These are phyloP conservation scores for Pueraria montana DNA, from an alignment of 306 rosid genomes.

Conservation along the genomic window DNA sequence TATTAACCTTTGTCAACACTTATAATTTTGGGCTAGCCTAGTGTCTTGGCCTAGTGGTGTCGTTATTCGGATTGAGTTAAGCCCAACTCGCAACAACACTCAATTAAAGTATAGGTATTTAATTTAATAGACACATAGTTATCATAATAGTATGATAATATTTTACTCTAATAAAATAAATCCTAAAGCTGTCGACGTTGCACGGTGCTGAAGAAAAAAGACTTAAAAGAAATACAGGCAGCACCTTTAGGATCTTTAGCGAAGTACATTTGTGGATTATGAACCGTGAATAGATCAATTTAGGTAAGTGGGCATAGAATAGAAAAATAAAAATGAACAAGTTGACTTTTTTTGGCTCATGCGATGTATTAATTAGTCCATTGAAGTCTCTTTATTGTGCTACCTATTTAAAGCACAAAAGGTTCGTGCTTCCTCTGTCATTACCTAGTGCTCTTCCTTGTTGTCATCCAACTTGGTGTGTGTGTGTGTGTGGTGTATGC, in stretches of 20 bases:
- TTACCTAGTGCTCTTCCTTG: no score
- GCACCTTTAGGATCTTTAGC: not conserved
- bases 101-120: no score
- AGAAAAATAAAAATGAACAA: constrained; percentile 31
- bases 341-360: constrained; percentile 52
- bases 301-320: constrained; percentile 48
- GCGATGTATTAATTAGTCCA: constrained; percentile 2
- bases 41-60: no score
- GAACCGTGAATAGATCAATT: constrained; percentile 17
- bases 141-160: not conserved
- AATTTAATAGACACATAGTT: not conserved
- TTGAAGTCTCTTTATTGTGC: constrained; percentile 16
- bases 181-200: not conserved
- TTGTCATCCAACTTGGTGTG: no score
- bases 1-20: no score
- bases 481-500: not conserved
- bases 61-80: no score
- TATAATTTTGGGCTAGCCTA: no score
- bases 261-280: not conserved
- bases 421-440: no score
- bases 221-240: not conserved
- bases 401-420: constrained; percentile 50
- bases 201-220: not conserved
- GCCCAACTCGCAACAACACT: not conserved
- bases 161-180: not conserved